Base-by-base conservation (phyloP, 352 stramenopile species). In the Elongisporangium prolatum region DNA sequence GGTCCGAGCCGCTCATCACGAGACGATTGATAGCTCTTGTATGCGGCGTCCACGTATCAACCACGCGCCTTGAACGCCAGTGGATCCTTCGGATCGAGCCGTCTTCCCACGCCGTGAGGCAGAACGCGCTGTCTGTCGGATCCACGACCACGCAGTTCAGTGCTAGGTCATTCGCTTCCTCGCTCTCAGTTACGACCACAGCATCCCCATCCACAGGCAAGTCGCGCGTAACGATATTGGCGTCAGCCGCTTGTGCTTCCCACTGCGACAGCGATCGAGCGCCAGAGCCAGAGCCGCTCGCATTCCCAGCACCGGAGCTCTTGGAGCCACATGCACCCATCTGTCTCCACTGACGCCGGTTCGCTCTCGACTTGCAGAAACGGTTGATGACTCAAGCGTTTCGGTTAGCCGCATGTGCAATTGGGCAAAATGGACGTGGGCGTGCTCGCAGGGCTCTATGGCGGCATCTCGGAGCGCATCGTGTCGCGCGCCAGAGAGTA, bases 61-160 rank as follows among this genome's bases (percentile, higher is more conserved):
- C 59, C 18, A 77, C 55, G 21, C 56, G n/a, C 1, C 40, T 48
- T 5, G 49, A 60, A 14, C 61, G 59, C 77, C 78, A 92, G 22
- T 73, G 64, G 24, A 74, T 40, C 1, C 74, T 59, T 22, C 70
- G 63, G 47, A 95, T 75, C n/a, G 65, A 71, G 14, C 83, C 85
- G 47, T 95, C 85, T 48, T 93, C 83, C 83, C 85, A 95, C 2
- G 69, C 83, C 5, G 74, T 77, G 17, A 86, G 57, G 52, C 80
- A 92, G 7, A 49, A 14, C 24, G 54, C 48, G 3, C 71, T 56
- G 0, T 48, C 66, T 6, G 50, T 58, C 28, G 71, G 52, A 14
- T 65, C 57, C 0, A 61, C 52, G 56, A 68, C 58, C 54, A 89
- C 65, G 34, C 65, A 74, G 55, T 86, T 88, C 10, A 91, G 71